Evolutionary conservation across 345 rosid genomes (phyloP).

Genomic region (Bruguiera sexangula): DNA sequence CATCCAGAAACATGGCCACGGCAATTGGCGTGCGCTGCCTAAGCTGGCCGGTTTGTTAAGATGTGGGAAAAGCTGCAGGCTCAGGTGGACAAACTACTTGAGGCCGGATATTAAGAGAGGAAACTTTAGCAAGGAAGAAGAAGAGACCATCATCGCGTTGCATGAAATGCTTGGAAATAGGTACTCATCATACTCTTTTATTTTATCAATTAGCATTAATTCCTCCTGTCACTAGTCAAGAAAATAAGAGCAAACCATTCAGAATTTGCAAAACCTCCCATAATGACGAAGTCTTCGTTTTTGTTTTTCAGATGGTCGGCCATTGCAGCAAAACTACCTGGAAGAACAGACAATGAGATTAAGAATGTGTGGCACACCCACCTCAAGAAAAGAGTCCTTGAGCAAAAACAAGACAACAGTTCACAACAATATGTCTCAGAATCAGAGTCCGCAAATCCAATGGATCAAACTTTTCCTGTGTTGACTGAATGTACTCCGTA

Average conservation of each 20-base stretch:
- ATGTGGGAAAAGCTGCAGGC: conserved; percentile 82
- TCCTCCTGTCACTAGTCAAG: no score
- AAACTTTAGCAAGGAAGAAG: conserved; percentile 72
- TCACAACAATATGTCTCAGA: conserved; percentile 18
- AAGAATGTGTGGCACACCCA: conserved; percentile 95
- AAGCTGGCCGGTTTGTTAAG: conserved; percentile 76
- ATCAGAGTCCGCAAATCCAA: conserved; percentile 22
- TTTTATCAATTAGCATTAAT: background rate
- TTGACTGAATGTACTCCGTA: background rate
- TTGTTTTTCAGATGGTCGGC: conserved; percentile 66
- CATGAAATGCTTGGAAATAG: conserved; percentile 76
- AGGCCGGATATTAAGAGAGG: conserved; percentile 83
- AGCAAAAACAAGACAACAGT: conserved; percentile 31
- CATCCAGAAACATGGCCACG: conserved; percentile 55
- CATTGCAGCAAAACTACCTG: conserved; percentile 74
- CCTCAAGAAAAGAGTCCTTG: conserved; percentile 60
- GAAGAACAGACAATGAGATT: conserved; percentile 89
- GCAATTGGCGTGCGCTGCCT: conserved; percentile 74
- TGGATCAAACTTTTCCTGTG: background rate
- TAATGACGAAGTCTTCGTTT: background rate
- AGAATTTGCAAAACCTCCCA: background rate
- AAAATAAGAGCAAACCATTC: background rate
- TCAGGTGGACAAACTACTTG: conserved; percentile 72
- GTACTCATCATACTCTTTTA: conserved; percentile 22
- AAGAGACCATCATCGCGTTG: conserved; percentile 59